Percentiles rank a stretch among this genome's conserved stretches.
These are phyloP conservation scores for Nitzschia palea DNA, from an alignment of 108 stramenopile genomes.

Conservation along the genomic window DNA sequence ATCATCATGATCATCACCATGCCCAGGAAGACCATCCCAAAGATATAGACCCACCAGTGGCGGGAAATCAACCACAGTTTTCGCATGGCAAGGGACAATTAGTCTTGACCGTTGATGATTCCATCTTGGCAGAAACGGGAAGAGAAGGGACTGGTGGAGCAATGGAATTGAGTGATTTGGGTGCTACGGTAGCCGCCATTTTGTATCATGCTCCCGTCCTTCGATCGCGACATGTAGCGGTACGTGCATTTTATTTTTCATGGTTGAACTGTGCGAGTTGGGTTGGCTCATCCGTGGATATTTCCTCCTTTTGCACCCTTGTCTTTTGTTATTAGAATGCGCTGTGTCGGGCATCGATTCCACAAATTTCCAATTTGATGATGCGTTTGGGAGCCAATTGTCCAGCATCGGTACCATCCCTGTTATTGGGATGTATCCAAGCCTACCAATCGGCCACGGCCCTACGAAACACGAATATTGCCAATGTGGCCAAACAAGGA, in stretches of 20 bases:
- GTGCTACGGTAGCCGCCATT: conserved; percentile 49
- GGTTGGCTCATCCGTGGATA: too few relatives aligned
- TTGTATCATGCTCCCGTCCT: conserved; percentile 70
- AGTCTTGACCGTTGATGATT: conserved; percentile 34
- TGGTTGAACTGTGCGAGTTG: too few relatives aligned
- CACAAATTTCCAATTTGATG: conserved; percentile 54
- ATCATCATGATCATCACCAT: background rate
- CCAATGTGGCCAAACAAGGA: conserved; percentile 32
- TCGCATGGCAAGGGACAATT: conserved; percentile 5
- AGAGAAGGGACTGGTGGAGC: conserved; percentile 8
- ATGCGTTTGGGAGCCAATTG: conserved; percentile 68
- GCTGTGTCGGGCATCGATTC: conserved; percentile 65
- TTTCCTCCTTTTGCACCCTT: background rate
- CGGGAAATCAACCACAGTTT: background rate
- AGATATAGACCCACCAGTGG: background rate
- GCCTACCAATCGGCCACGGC: conserved; percentile 39
- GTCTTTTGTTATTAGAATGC: conserved; percentile 35
- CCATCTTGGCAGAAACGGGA: conserved; percentile 35
- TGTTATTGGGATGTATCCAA: conserved; percentile 68
- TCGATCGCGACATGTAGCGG: conserved; percentile 65
- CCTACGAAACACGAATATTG: conserved; percentile 27
- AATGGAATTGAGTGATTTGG: conserved; percentile 41
- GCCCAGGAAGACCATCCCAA: background rate
- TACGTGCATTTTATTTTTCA: too few relatives aligned
- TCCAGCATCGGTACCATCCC: conserved; percentile 49